Evolutionary conservation across 495 filamentous ascomycete species (phyloP).

Genomic region (Neurospora africana): DNA sequence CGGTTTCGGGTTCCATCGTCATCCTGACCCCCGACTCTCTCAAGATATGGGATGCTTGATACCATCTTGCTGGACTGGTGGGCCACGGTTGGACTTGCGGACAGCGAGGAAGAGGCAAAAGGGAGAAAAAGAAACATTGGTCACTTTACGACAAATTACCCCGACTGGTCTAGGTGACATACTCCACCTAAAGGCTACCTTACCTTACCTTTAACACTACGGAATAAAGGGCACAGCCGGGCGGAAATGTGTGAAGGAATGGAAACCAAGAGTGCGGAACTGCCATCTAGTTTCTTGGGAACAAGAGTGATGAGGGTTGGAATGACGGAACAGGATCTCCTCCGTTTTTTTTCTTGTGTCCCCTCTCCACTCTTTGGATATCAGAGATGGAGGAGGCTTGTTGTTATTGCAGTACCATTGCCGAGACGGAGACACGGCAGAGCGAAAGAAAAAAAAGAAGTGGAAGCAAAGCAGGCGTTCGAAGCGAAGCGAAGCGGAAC

Average conservation of each 20-base stretch:
- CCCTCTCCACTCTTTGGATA: background rate
- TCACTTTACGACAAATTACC: background rate
- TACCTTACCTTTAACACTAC: background rate
- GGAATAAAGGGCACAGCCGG: background rate
- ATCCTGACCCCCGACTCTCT: background rate
- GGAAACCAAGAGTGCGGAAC: background rate
- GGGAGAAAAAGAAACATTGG: background rate
- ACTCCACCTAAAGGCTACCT: background rate
- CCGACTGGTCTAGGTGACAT: background rate
- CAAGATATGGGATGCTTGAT: background rate
- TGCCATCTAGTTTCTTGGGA: background rate
- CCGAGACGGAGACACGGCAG: background rate
- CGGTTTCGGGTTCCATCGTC: background rate
- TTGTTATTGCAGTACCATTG: background rate
- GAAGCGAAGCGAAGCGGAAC: background rate
- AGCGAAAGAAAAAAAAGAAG: background rate
- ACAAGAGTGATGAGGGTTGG: background rate
- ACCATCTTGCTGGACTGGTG: background rate
- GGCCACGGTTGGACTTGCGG: background rate
- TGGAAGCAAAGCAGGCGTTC: background rate
- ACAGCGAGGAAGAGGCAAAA: background rate
- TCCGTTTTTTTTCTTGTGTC: background rate
- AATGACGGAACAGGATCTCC: background rate
- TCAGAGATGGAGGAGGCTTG: background rate
- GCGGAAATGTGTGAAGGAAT: background rate